These are phyloP conservation scores for Alternaria gaisen DNA, from an alignment of 2,329 filamentous ascomycete species.

Conservation along the genomic window DNA sequence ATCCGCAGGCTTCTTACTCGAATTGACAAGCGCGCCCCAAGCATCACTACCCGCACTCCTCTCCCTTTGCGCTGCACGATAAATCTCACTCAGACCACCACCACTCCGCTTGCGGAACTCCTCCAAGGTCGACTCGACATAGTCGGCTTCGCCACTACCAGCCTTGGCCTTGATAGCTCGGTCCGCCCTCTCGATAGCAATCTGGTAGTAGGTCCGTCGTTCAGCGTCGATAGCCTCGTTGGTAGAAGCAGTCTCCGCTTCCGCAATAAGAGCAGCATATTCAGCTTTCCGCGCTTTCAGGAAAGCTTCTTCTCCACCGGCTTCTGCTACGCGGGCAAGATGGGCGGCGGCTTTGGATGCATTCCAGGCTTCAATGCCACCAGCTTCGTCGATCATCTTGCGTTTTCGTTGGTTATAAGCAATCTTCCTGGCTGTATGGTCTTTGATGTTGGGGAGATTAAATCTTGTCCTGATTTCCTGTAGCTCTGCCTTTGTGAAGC, in stretches of 20 bases:
- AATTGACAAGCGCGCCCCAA: constrained; percentile 28
- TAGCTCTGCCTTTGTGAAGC: constrained; percentile 25
- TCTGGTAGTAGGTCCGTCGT: constrained; percentile 24
- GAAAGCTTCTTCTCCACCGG: constrained; percentile 23
- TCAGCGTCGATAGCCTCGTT: constrained; percentile 23
- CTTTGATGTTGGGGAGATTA: constrained; percentile 21
- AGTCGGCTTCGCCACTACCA: constrained; percentile 24
- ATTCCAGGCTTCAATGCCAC: constrained; percentile 29
- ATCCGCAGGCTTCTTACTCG: constrained; percentile 18
- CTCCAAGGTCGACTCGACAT: constrained; percentile 26
- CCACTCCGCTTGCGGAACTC: constrained; percentile 8
- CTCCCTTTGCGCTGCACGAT: constrained; percentile 1
- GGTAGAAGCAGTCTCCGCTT: constrained; percentile 32
- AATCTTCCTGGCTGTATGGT: constrained; percentile 15
- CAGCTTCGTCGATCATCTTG: constrained; percentile 25
- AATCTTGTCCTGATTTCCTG: constrained; percentile 20
- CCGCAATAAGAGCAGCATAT: constrained; percentile 21
- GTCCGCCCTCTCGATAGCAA: constrained; percentile 33
- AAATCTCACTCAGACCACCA: constrained; percentile 6
- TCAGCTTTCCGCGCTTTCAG: constrained; percentile 17
- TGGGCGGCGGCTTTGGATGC: constrained; percentile 13
- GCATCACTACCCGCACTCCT: constrained; percentile 22
- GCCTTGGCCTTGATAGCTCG: constrained; percentile 28
- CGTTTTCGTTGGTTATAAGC: constrained; percentile 26
- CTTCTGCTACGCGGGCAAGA: constrained; percentile 17